Evolutionary conservation across 345 rosid genomes (phyloP).

Genomic region (Erodium maritimum): DNA sequence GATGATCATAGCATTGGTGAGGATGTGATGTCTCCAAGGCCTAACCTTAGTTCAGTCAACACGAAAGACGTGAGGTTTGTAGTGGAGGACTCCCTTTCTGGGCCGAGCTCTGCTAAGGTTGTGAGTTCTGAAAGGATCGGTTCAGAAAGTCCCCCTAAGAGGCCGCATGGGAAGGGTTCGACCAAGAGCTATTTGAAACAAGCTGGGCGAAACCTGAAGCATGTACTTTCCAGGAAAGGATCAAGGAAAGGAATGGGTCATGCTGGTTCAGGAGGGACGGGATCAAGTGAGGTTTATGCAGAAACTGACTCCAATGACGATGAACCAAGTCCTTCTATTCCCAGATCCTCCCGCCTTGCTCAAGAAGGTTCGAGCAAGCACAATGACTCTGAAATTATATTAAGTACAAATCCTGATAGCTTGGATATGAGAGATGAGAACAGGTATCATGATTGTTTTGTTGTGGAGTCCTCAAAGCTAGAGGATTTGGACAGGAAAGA

Average conservation of each 20-base stretch:
- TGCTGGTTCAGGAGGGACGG: slow-evolving; percentile 16
- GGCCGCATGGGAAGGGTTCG: slow-evolving; percentile 39
- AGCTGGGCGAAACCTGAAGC: slow-evolving; percentile 47
- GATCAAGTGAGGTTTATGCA: slow-evolving; percentile 13
- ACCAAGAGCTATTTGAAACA: slow-evolving; percentile 54
- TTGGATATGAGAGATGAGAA: background rate
- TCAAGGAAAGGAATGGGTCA: slow-evolving; percentile 31
- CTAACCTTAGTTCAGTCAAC: no score
- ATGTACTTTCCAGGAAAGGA: slow-evolving; percentile 56
- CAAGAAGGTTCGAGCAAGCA: background rate
- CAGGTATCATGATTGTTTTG: background rate
- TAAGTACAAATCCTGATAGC: background rate
- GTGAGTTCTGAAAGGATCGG: slow-evolving; percentile 25
- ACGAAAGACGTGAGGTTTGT: no score
- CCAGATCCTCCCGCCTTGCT: no score
- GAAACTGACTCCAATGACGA: slow-evolving; percentile 41
- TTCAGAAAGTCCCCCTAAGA: slow-evolving; percentile 35
- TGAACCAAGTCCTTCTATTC: slow-evolving; percentile 11
- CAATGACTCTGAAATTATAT: no score
- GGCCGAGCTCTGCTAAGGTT: slow-evolving; percentile 23
- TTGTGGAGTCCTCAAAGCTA: background rate
- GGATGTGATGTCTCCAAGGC: no score
- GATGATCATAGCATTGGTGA: slow-evolving; percentile 27
- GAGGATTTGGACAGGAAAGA: background rate
- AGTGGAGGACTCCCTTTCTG: slow-evolving; percentile 32